Evolutionary conservation across 116 monocot species (phyloP), one percentile per base, ranked within the genome.

Genomic region (Dioscorea cayenensis): DNA sequence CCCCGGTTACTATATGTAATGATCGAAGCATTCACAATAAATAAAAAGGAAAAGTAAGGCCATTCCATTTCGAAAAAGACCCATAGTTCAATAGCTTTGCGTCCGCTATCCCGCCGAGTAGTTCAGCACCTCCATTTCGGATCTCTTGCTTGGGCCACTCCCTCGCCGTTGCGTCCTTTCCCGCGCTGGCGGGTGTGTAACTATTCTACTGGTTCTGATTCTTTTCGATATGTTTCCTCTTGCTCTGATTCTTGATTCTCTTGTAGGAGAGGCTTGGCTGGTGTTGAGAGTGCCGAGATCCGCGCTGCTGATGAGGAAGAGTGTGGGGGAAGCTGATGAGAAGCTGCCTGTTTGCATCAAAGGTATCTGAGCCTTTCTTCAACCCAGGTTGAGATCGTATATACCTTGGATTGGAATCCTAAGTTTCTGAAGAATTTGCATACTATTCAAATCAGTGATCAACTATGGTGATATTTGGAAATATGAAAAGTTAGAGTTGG

Each of bases 241-340:
- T 62, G 3, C 8, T 10, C 22, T 62, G 62, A 9, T 22, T n/a
- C 18, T 27, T 20, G 62, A 6, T 23, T 20, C 11, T 62, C 23
- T n/a, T 27, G 62, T 77, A 93, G 97, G 65, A 86, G 97, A 70
- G 97, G 93, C 13, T 64, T 97, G 60, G 93, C 81, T 83, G 65
- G 73, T 97, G 9, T 78, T 93, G 23, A 81, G 81, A 70, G 90
- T 86, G 51, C 97, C 97, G 3, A 86, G 82, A 27, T 48, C 65
- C 0, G 93, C 90, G 13, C 79, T 97, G 28, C 38, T 97, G 51
- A 93, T 93, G 13, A 88, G 74, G 21, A 79, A 86, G 38, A 86
- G 78, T 68, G 86, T 88, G 38, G 27, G 88, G 60, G 27, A 32
- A 59, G 52, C 58, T 29, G 85, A 93, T 64, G 82, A 76, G 60